phyloP scores from a whole-genome alignment of 169 alveolate genomes.

The Plasmodium gaboni region DNA sequence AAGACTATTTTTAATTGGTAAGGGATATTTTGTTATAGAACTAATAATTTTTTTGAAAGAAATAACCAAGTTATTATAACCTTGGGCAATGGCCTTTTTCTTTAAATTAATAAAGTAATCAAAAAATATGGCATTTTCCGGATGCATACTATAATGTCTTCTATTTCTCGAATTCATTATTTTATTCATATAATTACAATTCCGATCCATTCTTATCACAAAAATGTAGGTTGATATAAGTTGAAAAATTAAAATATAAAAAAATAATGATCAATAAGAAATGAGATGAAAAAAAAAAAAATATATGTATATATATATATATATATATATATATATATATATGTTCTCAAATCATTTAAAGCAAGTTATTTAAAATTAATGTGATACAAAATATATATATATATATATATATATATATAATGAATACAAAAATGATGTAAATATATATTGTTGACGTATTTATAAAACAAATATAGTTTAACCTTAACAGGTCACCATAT shows the following conservation, averaged over 20 bases:
- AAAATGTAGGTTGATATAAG: neutral
- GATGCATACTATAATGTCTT: conserved; percentile 61
- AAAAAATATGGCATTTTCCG: conserved; percentile 50
- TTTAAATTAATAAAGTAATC: conserved; percentile 66
- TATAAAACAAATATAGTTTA: too few relatives aligned
- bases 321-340: too few relatives aligned
- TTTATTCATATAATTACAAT: neutral
- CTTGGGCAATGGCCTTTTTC: conserved; percentile 64
- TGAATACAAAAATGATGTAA: too few relatives aligned
- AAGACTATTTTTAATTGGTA: conserved; percentile 77
- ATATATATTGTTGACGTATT: too few relatives aligned
- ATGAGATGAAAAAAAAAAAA: neutral
- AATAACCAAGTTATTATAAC: conserved; percentile 60
- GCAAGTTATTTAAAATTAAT: too few relatives aligned
- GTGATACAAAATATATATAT: too few relatives aligned
- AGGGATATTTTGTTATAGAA: conserved; percentile 80
- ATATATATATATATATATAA: too few relatives aligned
- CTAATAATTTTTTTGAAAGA: conserved; percentile 71
- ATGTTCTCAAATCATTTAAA: too few relatives aligned
- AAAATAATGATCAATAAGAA: conserved; percentile 5
- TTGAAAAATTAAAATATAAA: neutral
- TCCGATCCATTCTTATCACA: conserved; percentile 28
- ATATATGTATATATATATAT: neutral
- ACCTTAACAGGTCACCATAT: too few relatives aligned
- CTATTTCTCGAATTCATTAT: conserved; percentile 13